Conservation (phyloP, 2,329 filamentous ascomycete species). For the Sporothrix phasma region DNA sequence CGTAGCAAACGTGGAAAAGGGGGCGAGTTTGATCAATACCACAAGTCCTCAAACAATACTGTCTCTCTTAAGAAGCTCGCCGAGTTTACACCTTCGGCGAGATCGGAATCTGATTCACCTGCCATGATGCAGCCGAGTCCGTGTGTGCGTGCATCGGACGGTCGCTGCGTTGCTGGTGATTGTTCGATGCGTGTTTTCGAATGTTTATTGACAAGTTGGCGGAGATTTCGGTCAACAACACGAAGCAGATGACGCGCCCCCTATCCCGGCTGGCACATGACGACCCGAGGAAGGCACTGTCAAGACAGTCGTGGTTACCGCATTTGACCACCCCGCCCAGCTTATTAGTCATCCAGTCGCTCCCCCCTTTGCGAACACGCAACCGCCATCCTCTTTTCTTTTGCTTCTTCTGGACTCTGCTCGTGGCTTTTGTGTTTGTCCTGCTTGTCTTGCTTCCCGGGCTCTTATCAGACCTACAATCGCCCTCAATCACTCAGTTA, state of each 20-base stretch:
- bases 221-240: neutral
- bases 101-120: too few relatives aligned
- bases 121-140: neutral
- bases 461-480: neutral
- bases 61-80: too few relatives aligned
- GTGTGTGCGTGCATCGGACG: too few relatives aligned
- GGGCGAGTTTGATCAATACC: too few relatives aligned
- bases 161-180: neutral
- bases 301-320: neutral
- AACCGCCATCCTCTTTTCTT: neutral
- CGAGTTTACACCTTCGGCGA: too few relatives aligned
- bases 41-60: too few relatives aligned
- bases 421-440: neutral
- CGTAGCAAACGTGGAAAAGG: neutral
- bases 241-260: neutral
- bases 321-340: neutral
- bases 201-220: neutral
- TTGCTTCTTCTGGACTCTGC: neutral
- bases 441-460: neutral
- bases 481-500: neutral
- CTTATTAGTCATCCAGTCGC: neutral
- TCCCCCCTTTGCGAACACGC: neutral
- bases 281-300: neutral
- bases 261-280: neutral
- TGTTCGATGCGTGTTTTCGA: neutral